Evolutionary conservation across 73 alveolate species (phyloP).

Genomic region (Paramecium bursaria): DNA sequence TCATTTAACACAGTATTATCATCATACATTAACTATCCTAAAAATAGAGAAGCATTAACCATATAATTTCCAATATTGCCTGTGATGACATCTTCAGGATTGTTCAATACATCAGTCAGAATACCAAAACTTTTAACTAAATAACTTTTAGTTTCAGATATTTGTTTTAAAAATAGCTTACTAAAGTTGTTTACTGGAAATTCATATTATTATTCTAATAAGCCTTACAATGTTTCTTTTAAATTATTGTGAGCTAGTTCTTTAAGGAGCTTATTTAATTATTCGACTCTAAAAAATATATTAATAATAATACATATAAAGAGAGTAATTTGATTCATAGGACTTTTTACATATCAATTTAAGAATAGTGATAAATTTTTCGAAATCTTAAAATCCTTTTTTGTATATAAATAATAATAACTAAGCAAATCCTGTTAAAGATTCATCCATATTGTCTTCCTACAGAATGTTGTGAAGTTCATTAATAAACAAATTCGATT

Average conservation of each 20-base stretch:
- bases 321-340: background rate
- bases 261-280: background rate
- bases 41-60: conserved; percentile 49
- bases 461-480: background rate
- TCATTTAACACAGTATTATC: conserved; percentile 15
- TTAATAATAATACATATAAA: background rate
- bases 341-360: conserved; percentile 5
- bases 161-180: background rate
- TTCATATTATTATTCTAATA: conserved; percentile 8
- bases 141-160: background rate
- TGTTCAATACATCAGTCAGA: conserved; percentile 50
- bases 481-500: background rate
- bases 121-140: conserved; percentile 14
- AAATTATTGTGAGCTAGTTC: conserved; percentile 5
- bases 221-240: background rate
- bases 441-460: conserved; percentile 21
- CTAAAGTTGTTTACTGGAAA: conserved; percentile 29
- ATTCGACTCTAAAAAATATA: background rate
- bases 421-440: conserved; percentile 39
- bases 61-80: conserved; percentile 55
- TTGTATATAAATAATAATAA: conserved; percentile 1
- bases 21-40: conserved; percentile 39
- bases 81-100: conserved; percentile 54
- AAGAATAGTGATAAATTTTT: background rate
- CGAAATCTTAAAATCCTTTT: conserved; percentile 27